Conservation (phyloP, 2,329 filamentous ascomycete genomes). For the Alternaria sp. region DNA sequence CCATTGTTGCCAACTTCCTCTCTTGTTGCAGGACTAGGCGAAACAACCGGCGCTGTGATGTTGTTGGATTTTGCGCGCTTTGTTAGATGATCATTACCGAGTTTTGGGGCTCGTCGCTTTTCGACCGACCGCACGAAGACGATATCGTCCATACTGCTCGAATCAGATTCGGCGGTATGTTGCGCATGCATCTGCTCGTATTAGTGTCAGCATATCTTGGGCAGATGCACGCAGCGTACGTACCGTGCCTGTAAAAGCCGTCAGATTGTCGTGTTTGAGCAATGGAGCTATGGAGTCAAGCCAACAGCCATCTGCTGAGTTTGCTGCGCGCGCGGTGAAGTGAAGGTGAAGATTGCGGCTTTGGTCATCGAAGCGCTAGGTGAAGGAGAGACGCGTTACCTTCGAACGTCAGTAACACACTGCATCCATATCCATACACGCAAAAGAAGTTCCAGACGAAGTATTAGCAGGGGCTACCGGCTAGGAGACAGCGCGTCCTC, state of each 20-base stretch:
- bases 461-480: background rate
- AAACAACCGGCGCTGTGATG: background rate
- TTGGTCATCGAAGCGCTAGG: background rate
- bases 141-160: background rate
- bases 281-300: background rate
- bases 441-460: background rate
- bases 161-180: background rate
- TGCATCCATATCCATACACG: background rate
- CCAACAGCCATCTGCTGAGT: background rate
- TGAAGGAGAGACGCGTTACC: background rate
- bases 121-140: conserved; percentile 4
- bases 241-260: background rate
- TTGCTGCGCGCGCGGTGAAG: background rate
- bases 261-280: conserved; percentile 1
- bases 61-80: background rate
- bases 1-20: background rate
- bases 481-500: background rate
- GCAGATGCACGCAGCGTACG: background rate
- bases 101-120: background rate
- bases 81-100: background rate
- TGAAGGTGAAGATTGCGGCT: conserved; percentile 1
- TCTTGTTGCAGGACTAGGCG: background rate
- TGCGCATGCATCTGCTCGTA: background rate
- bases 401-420: background rate
- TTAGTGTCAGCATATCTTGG: background rate